Conservation (phyloP, 2,329 filamentous ascomycete species). For the Teratosphaeria viscida region DNA sequence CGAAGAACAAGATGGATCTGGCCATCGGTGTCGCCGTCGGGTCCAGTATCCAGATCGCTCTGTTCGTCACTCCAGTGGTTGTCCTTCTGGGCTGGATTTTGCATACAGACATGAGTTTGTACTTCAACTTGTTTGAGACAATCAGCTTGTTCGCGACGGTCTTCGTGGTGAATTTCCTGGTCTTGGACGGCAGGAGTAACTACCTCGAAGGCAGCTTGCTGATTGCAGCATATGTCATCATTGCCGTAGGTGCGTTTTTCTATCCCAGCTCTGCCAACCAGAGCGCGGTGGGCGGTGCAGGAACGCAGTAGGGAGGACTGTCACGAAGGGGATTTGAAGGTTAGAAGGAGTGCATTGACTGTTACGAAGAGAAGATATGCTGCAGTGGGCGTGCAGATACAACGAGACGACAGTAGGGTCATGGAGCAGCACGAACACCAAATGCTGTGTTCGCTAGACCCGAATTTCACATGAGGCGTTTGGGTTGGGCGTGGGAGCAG, state of each 20-base stretch:
- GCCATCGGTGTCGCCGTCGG: slow-evolving; percentile 73
- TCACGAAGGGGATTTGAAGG: background rate
- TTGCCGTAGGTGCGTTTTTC: slow-evolving; percentile 49
- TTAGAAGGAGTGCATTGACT: background rate
- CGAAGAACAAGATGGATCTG: slow-evolving; percentile 78
- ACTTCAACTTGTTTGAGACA: slow-evolving; percentile 53
- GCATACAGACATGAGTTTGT: slow-evolving; percentile 57
- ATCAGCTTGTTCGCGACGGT: slow-evolving; percentile 73
- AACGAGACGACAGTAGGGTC: background rate
- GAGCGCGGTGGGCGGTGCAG: slow-evolving; percentile 33
- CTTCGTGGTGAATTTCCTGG: slow-evolving; percentile 76
- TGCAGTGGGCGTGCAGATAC: background rate
- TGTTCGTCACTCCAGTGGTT: slow-evolving; percentile 67
- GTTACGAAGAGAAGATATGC: no score
- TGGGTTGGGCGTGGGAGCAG: background rate
- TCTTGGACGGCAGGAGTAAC: slow-evolving; percentile 72
- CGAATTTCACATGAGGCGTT: background rate
- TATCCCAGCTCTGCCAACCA: slow-evolving; percentile 35
- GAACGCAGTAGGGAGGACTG: background rate
- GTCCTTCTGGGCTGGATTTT: slow-evolving; percentile 72
- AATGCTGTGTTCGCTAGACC: background rate
- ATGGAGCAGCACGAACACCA: background rate
- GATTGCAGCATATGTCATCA: slow-evolving; percentile 70
- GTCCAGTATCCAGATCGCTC: slow-evolving; percentile 68
- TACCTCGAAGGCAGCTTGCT: slow-evolving; percentile 70